Conservation (phyloP, 306 rosid genomes). For the Citrullus colocynthis region DNA sequence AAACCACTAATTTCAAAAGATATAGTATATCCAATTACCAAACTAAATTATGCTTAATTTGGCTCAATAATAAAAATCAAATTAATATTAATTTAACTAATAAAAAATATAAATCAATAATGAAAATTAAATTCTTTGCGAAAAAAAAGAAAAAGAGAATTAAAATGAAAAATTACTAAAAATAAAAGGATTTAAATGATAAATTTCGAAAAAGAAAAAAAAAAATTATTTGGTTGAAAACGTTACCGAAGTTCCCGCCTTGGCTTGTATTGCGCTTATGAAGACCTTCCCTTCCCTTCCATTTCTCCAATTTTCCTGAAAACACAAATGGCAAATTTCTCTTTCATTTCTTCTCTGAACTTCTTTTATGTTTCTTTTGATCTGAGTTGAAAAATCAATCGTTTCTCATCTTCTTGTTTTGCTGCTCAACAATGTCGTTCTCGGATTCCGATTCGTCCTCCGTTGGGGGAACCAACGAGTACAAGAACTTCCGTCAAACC, state of each 20-base stretch:
- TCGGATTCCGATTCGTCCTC: constrained; percentile 67
- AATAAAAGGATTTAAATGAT: not conserved
- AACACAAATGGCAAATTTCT: constrained; percentile 8
- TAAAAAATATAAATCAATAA: too few species aligned
- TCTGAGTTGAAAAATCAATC: not conserved
- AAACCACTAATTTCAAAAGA: too few species aligned
- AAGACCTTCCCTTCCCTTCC: constrained; percentile 15
- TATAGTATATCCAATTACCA: too few species aligned
- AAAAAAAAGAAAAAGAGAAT: too few species aligned
- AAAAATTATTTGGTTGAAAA: constrained; percentile 7
- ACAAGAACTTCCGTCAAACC: constrained; percentile 53
- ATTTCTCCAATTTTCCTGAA: constrained; percentile 14
- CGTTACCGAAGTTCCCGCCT: constrained; percentile 31
- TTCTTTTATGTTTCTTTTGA: not conserved
- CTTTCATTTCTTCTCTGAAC: constrained; percentile 11
- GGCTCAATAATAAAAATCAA: too few species aligned
- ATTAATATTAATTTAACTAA: too few species aligned
- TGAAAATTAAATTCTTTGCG: too few species aligned
- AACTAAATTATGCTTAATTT: too few species aligned
- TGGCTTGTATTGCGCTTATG: constrained; percentile 19
- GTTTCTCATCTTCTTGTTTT: constrained; percentile 1
- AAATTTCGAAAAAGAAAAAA: not conserved
- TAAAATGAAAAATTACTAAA: not conserved
- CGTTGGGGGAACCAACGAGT: constrained; percentile 36
- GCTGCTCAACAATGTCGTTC: constrained; percentile 45